Evolutionary conservation across 176 grass and related monocot species (phyloP), one percentile per base, ranked within the genome.

Genomic region (Oryza meyeriana): DNA sequence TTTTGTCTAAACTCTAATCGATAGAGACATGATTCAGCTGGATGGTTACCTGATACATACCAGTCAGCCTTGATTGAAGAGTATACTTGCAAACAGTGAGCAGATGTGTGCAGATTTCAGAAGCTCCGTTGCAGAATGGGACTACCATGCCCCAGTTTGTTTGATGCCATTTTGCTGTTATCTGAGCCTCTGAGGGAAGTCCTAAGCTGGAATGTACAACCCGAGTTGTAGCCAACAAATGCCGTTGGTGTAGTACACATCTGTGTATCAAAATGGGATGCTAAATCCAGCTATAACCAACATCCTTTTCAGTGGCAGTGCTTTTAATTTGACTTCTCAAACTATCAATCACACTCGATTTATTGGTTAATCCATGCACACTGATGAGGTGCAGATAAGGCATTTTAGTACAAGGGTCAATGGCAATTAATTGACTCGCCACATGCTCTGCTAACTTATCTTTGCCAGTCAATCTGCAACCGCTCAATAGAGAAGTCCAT

Each of bases 401-500:
- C 83, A 88, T 94, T 80, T 65, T 78, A 1, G 77, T 59, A 64
- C 3, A 42, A 82, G 79, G 76, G 47, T 94, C 71, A 12, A 12
- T 85, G 64, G 85, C 63, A 20, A 83, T 86, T 14, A 91, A 29
- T 48, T 86, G 82, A 81, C 64, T 88, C 12, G 88, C 85, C 6
- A 75, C 92, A 83, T 88, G 64, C 61, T 80, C 79, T 71, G 91
- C 85, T 44, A 94, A 81, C 28, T 59, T 83, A 27, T 73, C 70
- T 77, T 80, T 80, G 24, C 79, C 79, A 86, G 76, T 86, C 69
- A 75, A 47, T 81, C 45, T 81, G 87, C 87, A 90, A 5, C 64
- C 81, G 64, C 85, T 92, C 20, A 92, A 69, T 57, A 95, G 78
- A 70, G 93, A 95, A 80, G 87, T 92, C 93, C 90, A 95, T 31